Base-by-base conservation (phyloP, 148 eudicot genomes). In the Rhododendron henanense region DNA sequence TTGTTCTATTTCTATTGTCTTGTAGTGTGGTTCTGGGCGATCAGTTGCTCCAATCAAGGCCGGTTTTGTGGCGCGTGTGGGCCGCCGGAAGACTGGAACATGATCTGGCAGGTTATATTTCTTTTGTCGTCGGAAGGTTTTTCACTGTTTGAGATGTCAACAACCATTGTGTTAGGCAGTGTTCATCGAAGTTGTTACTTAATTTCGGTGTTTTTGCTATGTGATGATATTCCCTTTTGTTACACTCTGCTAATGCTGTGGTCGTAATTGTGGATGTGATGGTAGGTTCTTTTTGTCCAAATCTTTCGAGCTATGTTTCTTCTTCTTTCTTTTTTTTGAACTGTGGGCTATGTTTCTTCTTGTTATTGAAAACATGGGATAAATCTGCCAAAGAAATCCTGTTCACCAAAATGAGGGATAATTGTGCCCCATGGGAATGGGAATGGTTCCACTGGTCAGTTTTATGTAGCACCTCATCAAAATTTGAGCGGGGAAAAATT, bases 11-110 rank as follows among this genome's bases (percentile, higher is more conserved):
- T 79, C 6, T 47, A 11, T 47, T 89, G 25, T 79, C 14, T 45
- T 88, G 89, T 79, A 94, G 97, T 93, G 98, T 83, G 95, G 95
- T 47, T 92, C 93, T 75, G 98, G 91, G 83, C 85, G 91, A 75
- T 92, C 94, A 18, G 94, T 95, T 55, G 93, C 93, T 84, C 94
- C 91, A 23, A 91, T 91, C 87, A 90, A 91, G 86, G 91, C 93
- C 39, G 94, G 93, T 76, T 89, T 90, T 71, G 91, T 87, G 59
- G 92, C 93, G 50, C 93, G 90, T 79, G 89, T 93, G 61, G 94
- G 90, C 15, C 92, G 91, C 19, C 83, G 93, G 74, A 91, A 92
- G 87, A 88, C 90, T 61, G 90, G 93, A 55, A 88, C 90, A 19
- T 88, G 87, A 90, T 85, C 59, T 0, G 8, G 14, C 35, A 25